These are phyloP conservation scores for Ceratocystis alfenasii DNA, from an alignment of 2,329 filamentous ascomycete species.

Conservation along the genomic window DNA sequence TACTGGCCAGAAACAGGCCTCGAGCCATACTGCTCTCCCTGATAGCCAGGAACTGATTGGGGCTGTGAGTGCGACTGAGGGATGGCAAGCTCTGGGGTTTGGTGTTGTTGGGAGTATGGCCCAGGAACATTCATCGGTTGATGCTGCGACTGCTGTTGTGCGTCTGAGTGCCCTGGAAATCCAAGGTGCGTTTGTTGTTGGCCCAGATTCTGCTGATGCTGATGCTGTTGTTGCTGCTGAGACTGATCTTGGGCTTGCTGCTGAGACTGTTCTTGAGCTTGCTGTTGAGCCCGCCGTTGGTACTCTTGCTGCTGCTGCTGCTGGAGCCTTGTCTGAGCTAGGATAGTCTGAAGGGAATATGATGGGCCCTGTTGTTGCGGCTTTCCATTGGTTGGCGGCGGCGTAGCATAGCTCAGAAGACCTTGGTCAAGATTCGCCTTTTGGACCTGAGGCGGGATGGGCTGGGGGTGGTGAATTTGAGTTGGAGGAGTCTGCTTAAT, in stretches of 20 bases:
- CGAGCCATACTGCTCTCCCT: slow-evolving; percentile 8
- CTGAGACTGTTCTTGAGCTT: slow-evolving; percentile 16
- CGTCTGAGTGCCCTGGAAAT: not conserved
- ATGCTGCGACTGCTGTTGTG: slow-evolving; percentile 1
- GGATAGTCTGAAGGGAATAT: slow-evolving; percentile 17
- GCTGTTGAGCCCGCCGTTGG: slow-evolving; percentile 19
- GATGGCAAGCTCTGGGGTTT: not conserved
- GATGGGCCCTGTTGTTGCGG: slow-evolving; percentile 11
- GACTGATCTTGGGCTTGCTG: slow-evolving; percentile 27
- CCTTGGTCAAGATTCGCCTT: slow-evolving; percentile 32
- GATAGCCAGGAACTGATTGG: slow-evolving; percentile 13
- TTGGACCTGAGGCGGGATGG: slow-evolving; percentile 45
- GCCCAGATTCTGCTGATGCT: slow-evolving; percentile 17
- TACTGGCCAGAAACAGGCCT: slow-evolving; percentile 20
- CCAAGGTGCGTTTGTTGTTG: not conserved
- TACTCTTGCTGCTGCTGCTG: slow-evolving; percentile 22
- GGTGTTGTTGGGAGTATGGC: slow-evolving; percentile 15
- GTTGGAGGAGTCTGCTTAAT: slow-evolving; percentile 27
- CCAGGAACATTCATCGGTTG: slow-evolving; percentile 8
- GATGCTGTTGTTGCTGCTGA: slow-evolving; percentile 22
- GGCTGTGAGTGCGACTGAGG: slow-evolving; percentile 19
- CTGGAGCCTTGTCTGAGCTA: slow-evolving; percentile 21
- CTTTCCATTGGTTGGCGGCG: slow-evolving; percentile 22
- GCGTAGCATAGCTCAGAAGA: slow-evolving; percentile 23
- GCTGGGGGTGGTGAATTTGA: slow-evolving; percentile 34